Evolutionary conservation across 1,284 basidiomycete species (phyloP).

Genomic region (Ustilago nuda): DNA sequence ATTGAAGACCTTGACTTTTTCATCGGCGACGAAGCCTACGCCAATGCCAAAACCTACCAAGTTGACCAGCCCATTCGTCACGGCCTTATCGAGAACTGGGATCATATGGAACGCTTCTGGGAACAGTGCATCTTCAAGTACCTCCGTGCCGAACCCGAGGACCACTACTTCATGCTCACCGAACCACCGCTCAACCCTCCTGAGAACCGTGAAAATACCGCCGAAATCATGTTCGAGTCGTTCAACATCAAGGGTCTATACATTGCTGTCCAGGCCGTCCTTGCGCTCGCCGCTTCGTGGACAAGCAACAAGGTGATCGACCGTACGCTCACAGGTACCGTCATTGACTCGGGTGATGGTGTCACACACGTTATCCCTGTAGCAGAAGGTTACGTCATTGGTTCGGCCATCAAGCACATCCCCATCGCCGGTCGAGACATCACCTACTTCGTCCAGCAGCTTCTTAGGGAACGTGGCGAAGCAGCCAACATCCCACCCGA

Average conservation of each 20-base stretch:
- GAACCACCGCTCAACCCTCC: slow-evolving; percentile 98
- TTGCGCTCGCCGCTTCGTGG: slow-evolving; percentile 99
- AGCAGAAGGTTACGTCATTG: slow-evolving; percentile 98
- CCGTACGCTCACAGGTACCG: slow-evolving; percentile 94
- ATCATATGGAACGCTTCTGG: slow-evolving; percentile 99
- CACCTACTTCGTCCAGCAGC: slow-evolving; percentile 94
- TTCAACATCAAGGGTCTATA: slow-evolving; percentile 98
- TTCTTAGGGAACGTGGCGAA: slow-evolving; percentile 95
- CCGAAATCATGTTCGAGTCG: slow-evolving; percentile 99
- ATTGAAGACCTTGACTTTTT: slow-evolving; percentile 99
- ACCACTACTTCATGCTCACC: slow-evolving; percentile 97
- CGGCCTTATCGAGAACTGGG: slow-evolving; percentile 99
- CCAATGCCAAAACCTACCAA: slow-evolving; percentile 89
- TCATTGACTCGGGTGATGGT: slow-evolving; percentile 98
- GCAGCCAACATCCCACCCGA: slow-evolving; percentile 91
- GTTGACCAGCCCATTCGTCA: slow-evolving; percentile 97
- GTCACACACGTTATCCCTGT: slow-evolving; percentile 97
- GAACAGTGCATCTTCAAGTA: slow-evolving; percentile 99
- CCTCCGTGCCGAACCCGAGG: slow-evolving; percentile 96
- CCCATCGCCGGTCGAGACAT: slow-evolving; percentile 98
- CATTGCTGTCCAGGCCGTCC: slow-evolving; percentile 98
- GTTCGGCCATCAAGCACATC: slow-evolving; percentile 98
- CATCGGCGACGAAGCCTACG: slow-evolving; percentile 97
- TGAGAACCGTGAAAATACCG: slow-evolving; percentile 98
- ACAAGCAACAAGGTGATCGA: slow-evolving; percentile 91